These are phyloP conservation scores for Phytophthora hibernalis DNA, from an alignment of 352 stramenopile species.

Conservation along the genomic window DNA sequence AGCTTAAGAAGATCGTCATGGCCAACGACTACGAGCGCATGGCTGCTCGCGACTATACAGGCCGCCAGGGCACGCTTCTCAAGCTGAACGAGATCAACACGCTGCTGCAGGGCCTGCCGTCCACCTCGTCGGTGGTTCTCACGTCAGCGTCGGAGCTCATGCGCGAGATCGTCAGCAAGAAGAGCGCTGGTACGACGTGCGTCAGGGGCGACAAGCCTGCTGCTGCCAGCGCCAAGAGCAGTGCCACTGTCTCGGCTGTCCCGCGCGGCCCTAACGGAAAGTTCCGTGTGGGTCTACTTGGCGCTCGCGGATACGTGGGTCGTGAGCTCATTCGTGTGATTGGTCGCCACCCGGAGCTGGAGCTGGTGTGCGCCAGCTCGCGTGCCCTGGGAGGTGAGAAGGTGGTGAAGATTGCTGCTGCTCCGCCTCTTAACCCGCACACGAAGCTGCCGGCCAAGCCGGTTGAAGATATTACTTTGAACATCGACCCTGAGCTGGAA, in stretches of 20 bases:
- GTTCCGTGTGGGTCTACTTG: slow-evolving; percentile 86
- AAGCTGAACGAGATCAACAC: slow-evolving; percentile 93
- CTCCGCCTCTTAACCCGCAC: slow-evolving; percentile 84
- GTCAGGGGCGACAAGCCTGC: slow-evolving; percentile 55
- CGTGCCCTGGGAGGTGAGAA: slow-evolving; percentile 80
- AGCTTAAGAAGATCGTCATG: slow-evolving; percentile 88
- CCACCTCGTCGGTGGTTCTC: slow-evolving; percentile 84
- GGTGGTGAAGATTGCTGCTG: slow-evolving; percentile 75
- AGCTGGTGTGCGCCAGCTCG: slow-evolving; percentile 87
- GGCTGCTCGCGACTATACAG: slow-evolving; percentile 85
- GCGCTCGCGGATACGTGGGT: slow-evolving; percentile 87
- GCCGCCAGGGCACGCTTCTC: slow-evolving; percentile 90
- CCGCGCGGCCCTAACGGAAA: slow-evolving; percentile 45
- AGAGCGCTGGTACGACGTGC: slow-evolving; percentile 87
- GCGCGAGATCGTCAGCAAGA: slow-evolving; percentile 87
- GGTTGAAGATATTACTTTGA: slow-evolving; percentile 44
- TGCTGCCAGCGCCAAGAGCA: slow-evolving; percentile 24
- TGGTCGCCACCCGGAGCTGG: slow-evolving; percentile 74
- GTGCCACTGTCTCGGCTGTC: slow-evolving; percentile 22
- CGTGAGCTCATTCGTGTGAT: slow-evolving; percentile 89
- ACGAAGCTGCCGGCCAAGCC: slow-evolving; percentile 74
- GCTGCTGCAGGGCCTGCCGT: slow-evolving; percentile 78
- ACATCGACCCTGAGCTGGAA: slow-evolving; percentile 77
- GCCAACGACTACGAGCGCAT: slow-evolving; percentile 79
- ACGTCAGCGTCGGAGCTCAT: slow-evolving; percentile 84